Conservation (phyloP, 148 eudicot species). For the Tetragonia tetragonoides region DNA sequence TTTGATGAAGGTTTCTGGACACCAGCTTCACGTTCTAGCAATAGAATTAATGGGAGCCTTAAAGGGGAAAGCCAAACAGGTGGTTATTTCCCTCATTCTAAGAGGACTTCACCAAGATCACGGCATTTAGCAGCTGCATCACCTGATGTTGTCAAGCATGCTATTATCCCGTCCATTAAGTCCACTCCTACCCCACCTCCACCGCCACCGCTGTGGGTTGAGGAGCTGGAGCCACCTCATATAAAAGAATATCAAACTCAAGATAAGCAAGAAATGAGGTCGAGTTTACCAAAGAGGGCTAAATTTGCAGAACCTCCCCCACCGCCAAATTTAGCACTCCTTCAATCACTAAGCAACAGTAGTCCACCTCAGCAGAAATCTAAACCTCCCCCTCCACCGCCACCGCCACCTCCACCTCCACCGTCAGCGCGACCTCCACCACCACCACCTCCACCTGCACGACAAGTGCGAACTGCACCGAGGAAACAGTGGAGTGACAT, state of each 20-base stretch:
- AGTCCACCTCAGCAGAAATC: constrained; percentile 37
- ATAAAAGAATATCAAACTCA: constrained; percentile 17
- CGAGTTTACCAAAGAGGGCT: constrained; percentile 55
- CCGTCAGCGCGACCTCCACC: constrained; percentile 47
- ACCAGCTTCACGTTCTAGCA: constrained; percentile 30
- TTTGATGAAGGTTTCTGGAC: constrained; percentile 49
- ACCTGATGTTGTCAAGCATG: constrained; percentile 50
- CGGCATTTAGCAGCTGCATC: constrained; percentile 43
- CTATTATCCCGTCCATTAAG: constrained; percentile 55
- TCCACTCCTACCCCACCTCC: constrained; percentile 40
- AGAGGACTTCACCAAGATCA: constrained; percentile 80
- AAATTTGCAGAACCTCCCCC: constrained; percentile 57
- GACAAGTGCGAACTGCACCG: constrained; percentile 25
- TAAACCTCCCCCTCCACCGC: constrained; percentile 28
- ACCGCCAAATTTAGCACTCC: constrained; percentile 63
- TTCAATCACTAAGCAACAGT: constrained; percentile 39
- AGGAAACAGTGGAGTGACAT: constrained; percentile 25
- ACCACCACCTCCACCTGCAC: constrained; percentile 39
- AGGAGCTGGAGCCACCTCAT: constrained; percentile 5
- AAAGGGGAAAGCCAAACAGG: constrained; percentile 25
- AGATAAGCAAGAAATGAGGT: constrained; percentile 17
- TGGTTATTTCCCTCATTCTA: constrained; percentile 49
- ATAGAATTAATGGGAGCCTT: constrained; percentile 24
- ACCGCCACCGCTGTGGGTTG: constrained; percentile 15
- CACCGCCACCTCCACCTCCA: constrained; percentile 31